phyloP scores from a whole-genome alignment of 495 filamentous ascomycete species.

The Cetradonia linearis region DNA sequence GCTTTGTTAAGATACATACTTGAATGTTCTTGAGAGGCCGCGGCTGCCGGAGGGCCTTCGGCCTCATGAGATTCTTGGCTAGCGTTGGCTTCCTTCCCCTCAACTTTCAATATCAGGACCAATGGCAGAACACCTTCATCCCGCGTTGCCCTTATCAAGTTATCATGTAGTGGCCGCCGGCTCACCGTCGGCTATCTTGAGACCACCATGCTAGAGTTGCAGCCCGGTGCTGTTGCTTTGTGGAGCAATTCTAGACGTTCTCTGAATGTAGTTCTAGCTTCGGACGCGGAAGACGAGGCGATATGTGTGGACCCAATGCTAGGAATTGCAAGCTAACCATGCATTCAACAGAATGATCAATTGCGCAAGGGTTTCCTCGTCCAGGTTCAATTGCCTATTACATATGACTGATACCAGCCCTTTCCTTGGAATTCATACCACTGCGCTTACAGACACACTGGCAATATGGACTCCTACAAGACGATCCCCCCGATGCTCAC shows the following conservation, averaged over 20 bases:
- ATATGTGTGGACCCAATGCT: background rate
- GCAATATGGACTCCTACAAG: background rate
- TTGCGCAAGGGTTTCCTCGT: background rate
- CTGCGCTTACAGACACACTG: background rate
- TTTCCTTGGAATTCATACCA: background rate
- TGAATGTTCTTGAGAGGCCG: background rate
- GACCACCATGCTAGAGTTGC: background rate
- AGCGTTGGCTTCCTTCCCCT: background rate
- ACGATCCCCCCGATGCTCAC: constrained; percentile 8
- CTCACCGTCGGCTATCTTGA: constrained; percentile 10
- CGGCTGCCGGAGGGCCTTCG: constrained; percentile 5
- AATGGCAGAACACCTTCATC: background rate
- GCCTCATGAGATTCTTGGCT: background rate
- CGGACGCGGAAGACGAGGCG: background rate
- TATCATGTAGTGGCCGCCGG: constrained; percentile 7
- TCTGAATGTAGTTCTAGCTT: background rate
- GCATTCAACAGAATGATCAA: background rate
- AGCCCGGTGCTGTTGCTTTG: background rate
- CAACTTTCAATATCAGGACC: constrained; percentile 4
- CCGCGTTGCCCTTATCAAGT: constrained; percentile 1
- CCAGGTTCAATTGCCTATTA: background rate
- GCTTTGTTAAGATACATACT: background rate
- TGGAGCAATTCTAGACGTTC: background rate
- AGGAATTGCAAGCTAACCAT: background rate
- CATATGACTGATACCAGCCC: background rate